These are phyloP conservation scores for Trichoderma brevicompactum DNA, from an alignment of 2,329 filamentous ascomycete species.

Conservation along the genomic window DNA sequence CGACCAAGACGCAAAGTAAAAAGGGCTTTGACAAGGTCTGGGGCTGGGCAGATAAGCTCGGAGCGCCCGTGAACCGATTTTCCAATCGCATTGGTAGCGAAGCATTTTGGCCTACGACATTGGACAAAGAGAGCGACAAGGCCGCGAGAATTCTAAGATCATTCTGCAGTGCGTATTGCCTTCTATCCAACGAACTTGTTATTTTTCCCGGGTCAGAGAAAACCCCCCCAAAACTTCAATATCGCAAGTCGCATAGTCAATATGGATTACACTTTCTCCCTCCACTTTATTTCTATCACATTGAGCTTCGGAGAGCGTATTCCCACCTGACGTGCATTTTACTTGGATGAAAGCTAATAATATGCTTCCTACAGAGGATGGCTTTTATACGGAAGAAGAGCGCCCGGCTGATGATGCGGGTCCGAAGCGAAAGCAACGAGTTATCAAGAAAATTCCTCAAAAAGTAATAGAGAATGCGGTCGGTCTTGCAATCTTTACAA, in stretches of 20 bases:
- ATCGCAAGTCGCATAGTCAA: too few species aligned
- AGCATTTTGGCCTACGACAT: conserved; percentile 74
- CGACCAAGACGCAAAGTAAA: conserved; percentile 60
- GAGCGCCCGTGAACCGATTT: conserved; percentile 69
- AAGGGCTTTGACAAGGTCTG: conserved; percentile 77
- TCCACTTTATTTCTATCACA: too few species aligned
- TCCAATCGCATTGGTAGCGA: conserved; percentile 72
- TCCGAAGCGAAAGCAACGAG: conserved; percentile 49
- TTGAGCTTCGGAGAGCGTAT: too few species aligned
- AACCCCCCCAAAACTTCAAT: too few species aligned
- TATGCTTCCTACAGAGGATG: conserved; percentile 51
- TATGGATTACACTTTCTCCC: too few species aligned
- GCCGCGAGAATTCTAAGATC: conserved; percentile 73
- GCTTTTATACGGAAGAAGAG: conserved; percentile 52
- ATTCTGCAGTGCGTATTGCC: conserved; percentile 61
- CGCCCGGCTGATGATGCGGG: conserved; percentile 38
- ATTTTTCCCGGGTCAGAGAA: neutral
- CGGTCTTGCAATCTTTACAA: conserved; percentile 67
- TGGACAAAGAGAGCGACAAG: conserved; percentile 77
- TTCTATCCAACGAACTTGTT: neutral
- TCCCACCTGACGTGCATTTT: too few species aligned
- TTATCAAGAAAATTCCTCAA: conserved; percentile 50
- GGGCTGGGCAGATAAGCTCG: conserved; percentile 55
- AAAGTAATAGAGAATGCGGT: conserved; percentile 58
- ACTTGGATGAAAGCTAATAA: neutral